These are phyloP conservation scores for Stephania cephalantha DNA, from an alignment of 164 flowering plant species.

Conservation along the genomic window DNA sequence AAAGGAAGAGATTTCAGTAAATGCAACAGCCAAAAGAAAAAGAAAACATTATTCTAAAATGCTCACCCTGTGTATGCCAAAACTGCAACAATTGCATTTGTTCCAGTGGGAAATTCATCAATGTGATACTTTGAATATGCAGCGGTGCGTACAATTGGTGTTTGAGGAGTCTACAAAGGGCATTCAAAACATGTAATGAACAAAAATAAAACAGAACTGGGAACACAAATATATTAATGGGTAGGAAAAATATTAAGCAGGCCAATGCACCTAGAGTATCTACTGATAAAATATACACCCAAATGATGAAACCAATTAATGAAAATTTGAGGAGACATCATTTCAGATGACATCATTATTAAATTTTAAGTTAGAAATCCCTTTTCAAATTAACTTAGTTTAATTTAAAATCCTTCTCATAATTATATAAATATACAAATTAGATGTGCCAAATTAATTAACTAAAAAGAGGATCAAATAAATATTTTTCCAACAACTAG, in stretches of 20 bases:
- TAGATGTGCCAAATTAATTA: not conserved
- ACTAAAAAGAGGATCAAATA: not conserved
- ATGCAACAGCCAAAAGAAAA: not conserved
- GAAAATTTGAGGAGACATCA: too few relatives aligned
- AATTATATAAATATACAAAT: too few relatives aligned
- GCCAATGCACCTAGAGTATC: not conserved
- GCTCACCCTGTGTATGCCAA: conserved; percentile 89
- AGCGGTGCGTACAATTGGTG: conserved; percentile 87
- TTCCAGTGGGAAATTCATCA: conserved; percentile 85
- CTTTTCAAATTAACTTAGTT: too few relatives aligned
- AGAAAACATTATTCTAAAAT: not conserved
- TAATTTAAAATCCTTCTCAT: too few relatives aligned
- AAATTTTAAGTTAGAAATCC: too few relatives aligned
- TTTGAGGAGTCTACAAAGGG: conserved; percentile 79
- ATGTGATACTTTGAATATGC: conserved; percentile 60
- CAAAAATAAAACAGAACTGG: not conserved
- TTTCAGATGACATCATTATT: too few relatives aligned
- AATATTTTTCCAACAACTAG: too few relatives aligned
- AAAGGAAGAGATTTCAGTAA: conserved; percentile 1
- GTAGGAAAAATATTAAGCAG: not conserved
- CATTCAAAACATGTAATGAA: not conserved
- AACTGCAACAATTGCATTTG: conserved; percentile 98
- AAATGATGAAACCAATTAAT: too few relatives aligned
- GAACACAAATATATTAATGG: not conserved
- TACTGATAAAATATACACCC: too few relatives aligned